Evolutionary conservation across 108 stramenopile genomes (phyloP).

Genomic region (Cyclostephanos invisitatus): DNA sequence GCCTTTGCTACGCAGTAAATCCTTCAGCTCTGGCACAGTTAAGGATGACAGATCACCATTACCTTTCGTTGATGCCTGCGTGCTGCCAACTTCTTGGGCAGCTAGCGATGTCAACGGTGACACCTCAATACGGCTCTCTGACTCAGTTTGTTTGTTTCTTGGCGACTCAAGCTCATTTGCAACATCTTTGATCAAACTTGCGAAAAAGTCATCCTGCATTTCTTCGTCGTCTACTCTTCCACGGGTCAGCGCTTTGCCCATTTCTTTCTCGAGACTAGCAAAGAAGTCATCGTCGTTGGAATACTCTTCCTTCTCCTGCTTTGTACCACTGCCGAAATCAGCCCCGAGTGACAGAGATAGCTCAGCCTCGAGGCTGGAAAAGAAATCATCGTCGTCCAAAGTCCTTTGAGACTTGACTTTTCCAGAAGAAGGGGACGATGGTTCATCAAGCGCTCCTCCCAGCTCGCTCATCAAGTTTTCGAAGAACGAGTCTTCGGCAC

Average conservation of each 20-base stretch:
- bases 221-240: not conserved
- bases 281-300: slow-evolving; percentile 73
- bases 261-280: slow-evolving; percentile 60
- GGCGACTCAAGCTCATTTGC: slow-evolving; percentile 36
- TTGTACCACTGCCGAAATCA: slow-evolving; percentile 12
- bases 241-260: slow-evolving; percentile 28
- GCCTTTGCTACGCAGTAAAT: slow-evolving; percentile 64
- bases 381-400: slow-evolving; percentile 74
- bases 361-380: slow-evolving; percentile 68
- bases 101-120: slow-evolving; percentile 33
- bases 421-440: slow-evolving; percentile 18
- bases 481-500: slow-evolving; percentile 55
- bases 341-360: slow-evolving; percentile 57
- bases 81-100: not conserved
- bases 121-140: slow-evolving; percentile 14
- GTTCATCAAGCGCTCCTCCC: slow-evolving; percentile 29
- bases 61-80: slow-evolving; percentile 6
- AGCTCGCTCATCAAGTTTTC: slow-evolving; percentile 59
- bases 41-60: slow-evolving; percentile 25
- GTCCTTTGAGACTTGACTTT: slow-evolving; percentile 12
- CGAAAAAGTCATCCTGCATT: slow-evolving; percentile 37
- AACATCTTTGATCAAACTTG: slow-evolving; percentile 38
- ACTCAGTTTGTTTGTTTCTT: slow-evolving; percentile 15
- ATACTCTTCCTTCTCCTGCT: slow-evolving; percentile 13
- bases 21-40: slow-evolving; percentile 80